Evolutionary conservation across 2,329 filamentous ascomycete species (phyloP), one percentile per base, ranked within the genome.

Genomic region (Aspergillus arachidicola): DNA sequence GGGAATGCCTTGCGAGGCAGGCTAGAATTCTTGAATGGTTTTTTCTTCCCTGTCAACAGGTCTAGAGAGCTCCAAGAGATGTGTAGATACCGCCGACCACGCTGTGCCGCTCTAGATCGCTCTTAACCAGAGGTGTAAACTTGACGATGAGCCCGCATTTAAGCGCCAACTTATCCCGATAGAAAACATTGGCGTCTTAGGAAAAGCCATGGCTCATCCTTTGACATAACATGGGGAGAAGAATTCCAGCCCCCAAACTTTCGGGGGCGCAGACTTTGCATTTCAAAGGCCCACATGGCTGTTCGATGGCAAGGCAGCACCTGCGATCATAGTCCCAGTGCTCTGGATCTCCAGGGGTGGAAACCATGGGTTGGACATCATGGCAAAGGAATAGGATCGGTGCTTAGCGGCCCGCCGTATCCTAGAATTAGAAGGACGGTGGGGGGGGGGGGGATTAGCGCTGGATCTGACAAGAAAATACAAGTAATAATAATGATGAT

Each of bases 1-100:
- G 64, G 68, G 64, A 71, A 64, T 73, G 75, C 73, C 75, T 77
- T 68, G 71, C 71, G 66, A 76, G 73, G 74, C 72, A 76, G 72
- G 72, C 64, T 61, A 69, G 71, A 66, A 69, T 66, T 63, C 66
- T 66, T 67, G 68, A 69, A 67, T 64, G 64, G 68, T 65, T 66
- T 64, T 60, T 60, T 70, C n/a, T 48, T 34, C 23, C 32, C 28
- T 21, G 43, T 38, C 30, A 71, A 77, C 72, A 75, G 73, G 72
- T 71, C 71, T 68, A 74, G 68, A 72, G 63, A 68, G 68, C 68
- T 70, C 69, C 57, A 71, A 68, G 66, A 61, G 59, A 57, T 54
- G 68, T 61, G 53, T 67, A 62, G 66, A 67, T 73, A 69, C 68
- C 74, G 75, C 73, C 69, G 65, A 68, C 66, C 64, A 69, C 58